These are phyloP conservation scores for Gyromitra esculenta DNA, from an alignment of 2,329 filamentous ascomycete species.

Conservation along the genomic window DNA sequence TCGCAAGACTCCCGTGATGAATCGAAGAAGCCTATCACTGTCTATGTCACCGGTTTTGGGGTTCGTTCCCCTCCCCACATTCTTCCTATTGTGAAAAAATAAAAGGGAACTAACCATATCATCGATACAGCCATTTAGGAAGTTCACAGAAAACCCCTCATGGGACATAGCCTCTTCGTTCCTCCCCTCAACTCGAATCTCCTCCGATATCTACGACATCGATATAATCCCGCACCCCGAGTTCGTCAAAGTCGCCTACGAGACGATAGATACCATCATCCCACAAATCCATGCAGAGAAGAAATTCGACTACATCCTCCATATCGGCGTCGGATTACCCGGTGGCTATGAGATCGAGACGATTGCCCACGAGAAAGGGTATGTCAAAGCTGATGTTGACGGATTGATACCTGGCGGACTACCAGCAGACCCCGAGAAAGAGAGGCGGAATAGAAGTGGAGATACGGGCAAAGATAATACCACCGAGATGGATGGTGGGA, in stretches of 20 bases:
- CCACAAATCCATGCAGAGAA: constrained; percentile 68
- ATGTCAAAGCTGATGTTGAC: constrained; percentile 49
- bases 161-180: constrained; percentile 78
- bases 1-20: background rate
- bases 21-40: constrained; percentile 65
- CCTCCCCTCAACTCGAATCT: constrained; percentile 65
- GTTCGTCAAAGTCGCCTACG: constrained; percentile 77
- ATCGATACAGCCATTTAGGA: constrained; percentile 75
- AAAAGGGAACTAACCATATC: constrained; percentile 51
- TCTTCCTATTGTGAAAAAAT: constrained; percentile 15
- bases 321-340: constrained; percentile 44
- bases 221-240: constrained; percentile 67
- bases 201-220: constrained; percentile 59
- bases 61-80: constrained; percentile 61
- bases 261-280: constrained; percentile 70
- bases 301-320: constrained; percentile 52
- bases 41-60: constrained; percentile 71
- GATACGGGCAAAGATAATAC: constrained; percentile 19
- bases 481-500: constrained; percentile 25
- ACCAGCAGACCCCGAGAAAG: constrained; percentile 25
- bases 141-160: constrained; percentile 79
- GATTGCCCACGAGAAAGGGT: constrained; percentile 50
- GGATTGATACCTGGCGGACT: constrained; percentile 39
- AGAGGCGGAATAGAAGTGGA: background rate
- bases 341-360: constrained; percentile 48